A percentile compares a stretch with the other conserved stretches of the same genome.
These are phyloP conservation scores for Psilocybe azurescens DNA, from an alignment of 768 basidiomycete genomes.

Conservation along the genomic window DNA sequence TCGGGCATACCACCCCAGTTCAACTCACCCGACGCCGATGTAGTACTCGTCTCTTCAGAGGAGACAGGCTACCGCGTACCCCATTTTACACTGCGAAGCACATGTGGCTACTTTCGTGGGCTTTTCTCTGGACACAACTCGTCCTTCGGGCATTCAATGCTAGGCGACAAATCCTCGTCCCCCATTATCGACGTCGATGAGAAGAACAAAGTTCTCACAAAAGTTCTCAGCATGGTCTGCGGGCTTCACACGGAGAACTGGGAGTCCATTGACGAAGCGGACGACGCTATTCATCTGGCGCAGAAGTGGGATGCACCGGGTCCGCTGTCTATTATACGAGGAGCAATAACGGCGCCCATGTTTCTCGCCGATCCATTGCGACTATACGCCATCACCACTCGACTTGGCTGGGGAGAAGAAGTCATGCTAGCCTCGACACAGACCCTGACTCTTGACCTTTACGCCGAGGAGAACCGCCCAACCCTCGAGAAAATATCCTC, in stretches of 20 bases:
- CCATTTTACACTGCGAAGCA: constrained; percentile 58
- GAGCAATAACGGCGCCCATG: constrained; percentile 43
- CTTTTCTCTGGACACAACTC: constrained; percentile 44
- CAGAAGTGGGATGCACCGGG: constrained; percentile 53
- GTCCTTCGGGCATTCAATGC: constrained; percentile 1
- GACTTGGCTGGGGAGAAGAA: constrained; percentile 51
- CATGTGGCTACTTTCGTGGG: constrained; percentile 62
- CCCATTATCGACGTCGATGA: constrained; percentile 34
- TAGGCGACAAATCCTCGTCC: constrained; percentile 13
- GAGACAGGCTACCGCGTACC: constrained; percentile 59
- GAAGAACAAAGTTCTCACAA: constrained; percentile 38
- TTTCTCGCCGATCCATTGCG: constrained; percentile 52
- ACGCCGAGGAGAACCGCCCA: constrained; percentile 34
- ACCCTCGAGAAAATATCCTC: constrained; percentile 40
- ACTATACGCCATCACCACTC: constrained; percentile 50
- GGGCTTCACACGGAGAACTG: constrained; percentile 45
- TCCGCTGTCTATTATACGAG: constrained; percentile 46
- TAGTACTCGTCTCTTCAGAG: constrained; percentile 46
- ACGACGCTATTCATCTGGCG: constrained; percentile 43
- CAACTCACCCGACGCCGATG: constrained; percentile 39
- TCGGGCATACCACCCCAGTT: constrained; percentile 35
- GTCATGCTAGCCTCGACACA: constrained; percentile 44
- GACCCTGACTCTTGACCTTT: constrained; percentile 46
- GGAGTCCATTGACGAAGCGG: constrained; percentile 45
- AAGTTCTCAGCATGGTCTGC: constrained; percentile 45